These are phyloP conservation scores for Nepenthes mirabilis DNA, from an alignment of 148 eudicot species.

Conservation along the genomic window DNA sequence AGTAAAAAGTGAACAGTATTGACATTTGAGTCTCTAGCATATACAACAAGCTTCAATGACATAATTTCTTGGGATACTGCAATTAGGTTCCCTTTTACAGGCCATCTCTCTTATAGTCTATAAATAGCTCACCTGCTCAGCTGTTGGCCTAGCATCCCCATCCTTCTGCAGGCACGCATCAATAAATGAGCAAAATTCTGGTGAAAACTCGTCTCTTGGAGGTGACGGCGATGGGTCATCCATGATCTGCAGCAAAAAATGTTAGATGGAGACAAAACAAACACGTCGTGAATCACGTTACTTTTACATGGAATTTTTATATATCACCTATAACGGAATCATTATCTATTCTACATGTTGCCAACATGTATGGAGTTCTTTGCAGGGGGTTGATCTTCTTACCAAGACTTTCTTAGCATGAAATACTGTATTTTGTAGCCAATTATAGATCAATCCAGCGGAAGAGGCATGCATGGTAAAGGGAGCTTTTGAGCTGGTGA, in stretches of 20 bases:
- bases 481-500: no score
- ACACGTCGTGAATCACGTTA: not conserved
- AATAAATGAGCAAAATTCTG: constrained; percentile 84
- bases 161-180: constrained; percentile 84
- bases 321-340: no score
- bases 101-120: not conserved
- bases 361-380: no score
- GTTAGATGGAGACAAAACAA: not conserved
- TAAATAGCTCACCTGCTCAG: constrained; percentile 59
- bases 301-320: no score
- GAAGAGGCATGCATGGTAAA: no score
- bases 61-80: no score
- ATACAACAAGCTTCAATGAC: not conserved
- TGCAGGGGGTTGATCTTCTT: no score
- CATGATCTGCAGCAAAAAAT: constrained; percentile 40
- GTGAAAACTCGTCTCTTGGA: constrained; percentile 46
- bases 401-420: no score
- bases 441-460: no score
- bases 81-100: not conserved
- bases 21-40: not conserved
- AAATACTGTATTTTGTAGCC: no score
- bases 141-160: constrained; percentile 76
- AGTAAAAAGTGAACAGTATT: not conserved
- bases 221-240: constrained; percentile 98
- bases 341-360: no score